These are phyloP conservation scores for Fusarium staphyleae DNA, from an alignment of 2,329 filamentous ascomycete species.

Conservation along the genomic window DNA sequence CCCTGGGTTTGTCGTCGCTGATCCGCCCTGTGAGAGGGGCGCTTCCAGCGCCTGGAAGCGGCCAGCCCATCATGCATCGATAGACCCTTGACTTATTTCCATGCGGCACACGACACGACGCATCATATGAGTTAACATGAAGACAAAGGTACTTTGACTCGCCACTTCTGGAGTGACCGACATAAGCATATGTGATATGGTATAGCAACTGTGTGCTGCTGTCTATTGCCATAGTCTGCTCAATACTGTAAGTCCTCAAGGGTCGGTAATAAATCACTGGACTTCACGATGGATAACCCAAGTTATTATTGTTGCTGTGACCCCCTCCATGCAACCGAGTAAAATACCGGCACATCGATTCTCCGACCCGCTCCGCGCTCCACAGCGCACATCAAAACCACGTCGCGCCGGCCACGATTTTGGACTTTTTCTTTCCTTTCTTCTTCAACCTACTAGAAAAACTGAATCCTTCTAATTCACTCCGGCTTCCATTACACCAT, in stretches of 20 bases:
- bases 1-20: conserved; percentile 32
- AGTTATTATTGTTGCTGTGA: no score
- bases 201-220: background rate
- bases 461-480: conserved; percentile 72
- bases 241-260: no score
- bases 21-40: conserved; percentile 14
- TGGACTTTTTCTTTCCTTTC: conserved; percentile 40
- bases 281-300: no score
- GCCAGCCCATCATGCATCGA: background rate
- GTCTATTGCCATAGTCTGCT: background rate
- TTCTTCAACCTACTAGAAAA: conserved; percentile 54
- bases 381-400: conserved; percentile 28
- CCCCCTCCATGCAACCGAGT: no score
- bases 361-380: conserved; percentile 34
- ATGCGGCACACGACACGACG: conserved; percentile 30
- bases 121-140: conserved; percentile 1
- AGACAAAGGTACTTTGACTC: conserved; percentile 7
- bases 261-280: no score
- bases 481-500: conserved; percentile 64
- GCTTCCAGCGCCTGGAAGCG: conserved; percentile 10
- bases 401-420: conserved; percentile 7
- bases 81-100: conserved; percentile 1
- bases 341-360: conserved; percentile 35
- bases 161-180: background rate
- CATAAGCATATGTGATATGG: background rate